Conservation (phyloP, 1,139 yeast genomes). For the Kodamaea arcana region DNA sequence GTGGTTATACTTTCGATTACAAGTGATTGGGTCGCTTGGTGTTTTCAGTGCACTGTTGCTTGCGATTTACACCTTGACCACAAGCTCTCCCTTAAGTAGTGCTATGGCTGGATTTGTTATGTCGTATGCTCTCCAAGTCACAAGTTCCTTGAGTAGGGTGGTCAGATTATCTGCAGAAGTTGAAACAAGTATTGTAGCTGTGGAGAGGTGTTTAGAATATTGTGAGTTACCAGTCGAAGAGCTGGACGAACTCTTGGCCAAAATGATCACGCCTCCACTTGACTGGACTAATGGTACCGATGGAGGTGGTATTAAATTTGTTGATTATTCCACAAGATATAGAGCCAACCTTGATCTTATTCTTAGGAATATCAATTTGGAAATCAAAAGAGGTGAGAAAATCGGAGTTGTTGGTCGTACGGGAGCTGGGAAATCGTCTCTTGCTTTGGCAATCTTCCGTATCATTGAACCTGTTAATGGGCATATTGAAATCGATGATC, state of each 20-base stretch:
- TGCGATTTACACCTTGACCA: constrained; percentile 32
- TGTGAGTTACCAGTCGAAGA: constrained; percentile 63
- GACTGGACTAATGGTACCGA: constrained; percentile 57
- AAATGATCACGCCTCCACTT: constrained; percentile 29
- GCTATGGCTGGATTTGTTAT: constrained; percentile 73
- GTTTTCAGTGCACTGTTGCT: constrained; percentile 57
- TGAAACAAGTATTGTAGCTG: constrained; percentile 72
- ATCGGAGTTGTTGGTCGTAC: constrained; percentile 95
- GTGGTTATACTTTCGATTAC: constrained; percentile 71
- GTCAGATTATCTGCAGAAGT: constrained; percentile 69
- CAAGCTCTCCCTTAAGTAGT: constrained; percentile 42
- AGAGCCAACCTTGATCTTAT: constrained; percentile 82
- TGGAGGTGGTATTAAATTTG: constrained; percentile 64
- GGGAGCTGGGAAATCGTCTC: constrained; percentile 94
- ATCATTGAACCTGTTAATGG: constrained; percentile 72
- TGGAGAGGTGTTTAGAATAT: constrained; percentile 73
- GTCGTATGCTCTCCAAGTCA: constrained; percentile 67
- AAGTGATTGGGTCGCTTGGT: constrained; percentile 62
- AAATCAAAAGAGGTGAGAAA: constrained; percentile 74
- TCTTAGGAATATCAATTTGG: constrained; percentile 63
- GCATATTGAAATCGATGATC: constrained; percentile 44
- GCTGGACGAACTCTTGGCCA: constrained; percentile 14
- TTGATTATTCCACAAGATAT: constrained; percentile 77
- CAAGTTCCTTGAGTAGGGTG: constrained; percentile 55
- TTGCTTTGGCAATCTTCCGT: constrained; percentile 85